phyloP scores from a whole-genome alignment of 257 asterid species.

The Solanum infundibuliforme region DNA sequence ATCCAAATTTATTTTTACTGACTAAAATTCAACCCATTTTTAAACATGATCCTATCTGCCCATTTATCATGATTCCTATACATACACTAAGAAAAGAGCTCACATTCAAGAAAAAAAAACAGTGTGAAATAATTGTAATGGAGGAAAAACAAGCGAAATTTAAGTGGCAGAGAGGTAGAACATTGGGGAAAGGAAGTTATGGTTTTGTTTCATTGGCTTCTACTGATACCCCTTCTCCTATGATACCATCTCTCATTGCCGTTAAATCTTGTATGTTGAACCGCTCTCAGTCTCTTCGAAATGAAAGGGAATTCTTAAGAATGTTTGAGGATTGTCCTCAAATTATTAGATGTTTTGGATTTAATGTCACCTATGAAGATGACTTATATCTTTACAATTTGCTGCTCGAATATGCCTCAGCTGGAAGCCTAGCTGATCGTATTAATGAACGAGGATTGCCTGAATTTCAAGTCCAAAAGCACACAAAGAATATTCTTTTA shows the following conservation, averaged over 20 bases:
- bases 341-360: conserved; percentile 1
- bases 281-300: background rate
- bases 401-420: background rate
- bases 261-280: background rate
- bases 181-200: background rate
- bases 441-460: background rate
- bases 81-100: background rate
- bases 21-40: background rate
- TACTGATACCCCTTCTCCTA: too few species aligned
- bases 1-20: background rate
- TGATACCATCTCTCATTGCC: background rate
- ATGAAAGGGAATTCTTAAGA: background rate
- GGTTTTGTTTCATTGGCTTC: background rate
- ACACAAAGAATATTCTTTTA: background rate
- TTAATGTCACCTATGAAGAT: background rate
- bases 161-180: background rate
- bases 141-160: background rate
- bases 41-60: background rate
- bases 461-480: background rate
- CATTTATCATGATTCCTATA: too few species aligned
- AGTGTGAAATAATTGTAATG: background rate
- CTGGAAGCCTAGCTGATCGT: background rate
- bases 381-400: background rate
- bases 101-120: background rate
- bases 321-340: background rate